phyloP scores from a whole-genome alignment of 352 stramenopile species.

The Peronospora belbahrii region DNA sequence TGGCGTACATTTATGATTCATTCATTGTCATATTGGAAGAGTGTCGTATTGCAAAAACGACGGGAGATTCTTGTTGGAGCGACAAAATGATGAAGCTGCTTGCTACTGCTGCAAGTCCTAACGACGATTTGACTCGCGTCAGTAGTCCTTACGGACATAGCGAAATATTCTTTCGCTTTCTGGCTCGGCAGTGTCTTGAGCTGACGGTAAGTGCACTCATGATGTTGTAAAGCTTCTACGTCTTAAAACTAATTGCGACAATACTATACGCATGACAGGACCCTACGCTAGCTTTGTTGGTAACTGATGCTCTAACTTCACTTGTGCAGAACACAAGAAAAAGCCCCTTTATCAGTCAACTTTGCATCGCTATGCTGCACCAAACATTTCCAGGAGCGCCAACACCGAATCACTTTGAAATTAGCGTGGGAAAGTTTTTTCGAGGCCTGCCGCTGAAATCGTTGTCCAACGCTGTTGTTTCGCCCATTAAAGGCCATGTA shows the following conservation, averaged over 20 bases:
- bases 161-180: slow-evolving; percentile 40
- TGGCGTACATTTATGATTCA: slow-evolving; percentile 34
- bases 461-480: slow-evolving; percentile 27
- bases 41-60: slow-evolving; percentile 15
- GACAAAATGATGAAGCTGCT: slow-evolving; percentile 32
- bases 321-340: slow-evolving; percentile 42
- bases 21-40: slow-evolving; percentile 35
- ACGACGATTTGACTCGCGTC: slow-evolving; percentile 10
- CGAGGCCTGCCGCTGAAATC: slow-evolving; percentile 24
- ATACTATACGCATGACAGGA: slow-evolving; percentile 26
- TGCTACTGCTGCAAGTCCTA: slow-evolving; percentile 15
- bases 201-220: slow-evolving; percentile 29
- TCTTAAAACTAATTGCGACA: not conserved
- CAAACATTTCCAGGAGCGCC: slow-evolving; percentile 35
- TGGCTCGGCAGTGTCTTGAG: slow-evolving; percentile 39
- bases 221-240: not conserved
- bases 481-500: slow-evolving; percentile 22
- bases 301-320: slow-evolving; percentile 31
- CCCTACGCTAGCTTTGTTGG: slow-evolving; percentile 33
- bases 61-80: slow-evolving; percentile 20
- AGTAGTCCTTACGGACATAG: slow-evolving; percentile 8
- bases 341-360: slow-evolving; percentile 31
- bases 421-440: slow-evolving; percentile 10
- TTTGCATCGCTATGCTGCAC: slow-evolving; percentile 55
- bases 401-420: slow-evolving; percentile 8